A percentile compares a stretch with the other conserved stretches of the same genome.
phyloP scores from a whole-genome alignment of 257 asterid species.

The Solanum gracilifrons region DNA sequence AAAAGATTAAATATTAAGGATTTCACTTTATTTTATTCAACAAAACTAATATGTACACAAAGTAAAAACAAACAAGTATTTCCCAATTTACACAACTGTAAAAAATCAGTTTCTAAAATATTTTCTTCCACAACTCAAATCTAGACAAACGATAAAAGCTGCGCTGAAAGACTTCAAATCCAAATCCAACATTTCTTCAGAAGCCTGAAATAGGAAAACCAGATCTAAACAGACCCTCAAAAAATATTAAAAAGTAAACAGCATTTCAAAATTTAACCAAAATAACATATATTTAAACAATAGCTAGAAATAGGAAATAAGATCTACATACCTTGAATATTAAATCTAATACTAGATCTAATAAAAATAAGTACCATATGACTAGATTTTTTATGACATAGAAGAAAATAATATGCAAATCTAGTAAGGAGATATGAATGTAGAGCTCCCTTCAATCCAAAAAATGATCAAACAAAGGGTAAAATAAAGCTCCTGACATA shows the following conservation, averaged over 20 bases:
- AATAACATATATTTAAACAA: neutral
- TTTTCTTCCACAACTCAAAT: neutral
- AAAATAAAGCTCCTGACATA: conserved; percentile 61
- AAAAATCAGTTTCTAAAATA: too few relatives aligned
- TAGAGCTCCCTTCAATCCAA: conserved; percentile 99
- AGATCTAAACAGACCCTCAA: neutral
- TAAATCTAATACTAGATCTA: conserved; percentile 8
- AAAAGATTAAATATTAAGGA: too few relatives aligned
- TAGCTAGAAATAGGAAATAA: conserved; percentile 21
- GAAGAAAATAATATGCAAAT: neutral
- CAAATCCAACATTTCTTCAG: conserved; percentile 6
- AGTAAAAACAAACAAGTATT: neutral
- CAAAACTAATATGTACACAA: neutral
- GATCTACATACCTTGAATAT: neutral
- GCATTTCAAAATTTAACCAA: neutral
- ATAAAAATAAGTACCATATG: neutral
- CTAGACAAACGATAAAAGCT: neutral
- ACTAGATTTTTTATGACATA: neutral
- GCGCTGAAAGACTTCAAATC: neutral
- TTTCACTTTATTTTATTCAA: neutral
- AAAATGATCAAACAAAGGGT: conserved; percentile 33
- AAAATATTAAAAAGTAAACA: neutral
- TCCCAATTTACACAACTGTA: neutral
- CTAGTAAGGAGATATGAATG: conserved; percentile 9
- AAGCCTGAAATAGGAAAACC: conserved; percentile 32